A percentile compares a stretch with the other conserved stretches of the same genome.
Conservation (phyloP, 352 stramenopile species). For the Globisporangium yorkense region DNA sequence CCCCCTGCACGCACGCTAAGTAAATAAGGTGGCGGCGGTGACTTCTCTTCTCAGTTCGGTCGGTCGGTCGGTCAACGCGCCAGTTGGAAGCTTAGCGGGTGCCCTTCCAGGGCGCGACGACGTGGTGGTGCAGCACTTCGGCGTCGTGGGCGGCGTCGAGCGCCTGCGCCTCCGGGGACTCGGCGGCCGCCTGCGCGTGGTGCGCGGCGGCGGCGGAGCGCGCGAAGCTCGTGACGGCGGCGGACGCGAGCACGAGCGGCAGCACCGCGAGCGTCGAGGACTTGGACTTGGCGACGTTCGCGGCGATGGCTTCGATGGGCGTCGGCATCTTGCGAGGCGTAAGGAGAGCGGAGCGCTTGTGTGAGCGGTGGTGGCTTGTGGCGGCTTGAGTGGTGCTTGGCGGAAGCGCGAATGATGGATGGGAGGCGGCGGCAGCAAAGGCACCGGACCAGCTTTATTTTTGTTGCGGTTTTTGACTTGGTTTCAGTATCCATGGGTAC, state of each 20-base stretch:
- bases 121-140: constrained; percentile 54
- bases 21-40: not conserved
- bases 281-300: constrained; percentile 34
- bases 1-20: not conserved
- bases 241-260: constrained; percentile 60
- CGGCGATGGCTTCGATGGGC: constrained; percentile 17
- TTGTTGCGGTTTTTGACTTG: not conserved
- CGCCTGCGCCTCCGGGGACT: constrained; percentile 20
- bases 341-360: not conserved
- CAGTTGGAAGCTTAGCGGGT: constrained; percentile 32
- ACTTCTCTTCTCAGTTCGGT: not conserved
- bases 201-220: constrained; percentile 33
- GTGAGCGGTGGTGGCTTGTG: no score
- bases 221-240: constrained; percentile 56
- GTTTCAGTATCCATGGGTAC: not conserved
- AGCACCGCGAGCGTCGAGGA: constrained; percentile 37
- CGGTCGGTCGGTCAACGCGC: not conserved
- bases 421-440: not conserved
- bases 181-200: constrained; percentile 21
- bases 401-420: not conserved
- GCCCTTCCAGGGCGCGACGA: constrained; percentile 61
- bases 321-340: constrained; percentile 10
- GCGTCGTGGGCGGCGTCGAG: constrained; percentile 25
- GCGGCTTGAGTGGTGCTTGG: constrained; percentile 1
- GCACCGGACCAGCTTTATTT: constrained; percentile 2